phyloP scores from a whole-genome alignment of 352 stramenopile genomes.

The Phytopythium helicoides region DNA sequence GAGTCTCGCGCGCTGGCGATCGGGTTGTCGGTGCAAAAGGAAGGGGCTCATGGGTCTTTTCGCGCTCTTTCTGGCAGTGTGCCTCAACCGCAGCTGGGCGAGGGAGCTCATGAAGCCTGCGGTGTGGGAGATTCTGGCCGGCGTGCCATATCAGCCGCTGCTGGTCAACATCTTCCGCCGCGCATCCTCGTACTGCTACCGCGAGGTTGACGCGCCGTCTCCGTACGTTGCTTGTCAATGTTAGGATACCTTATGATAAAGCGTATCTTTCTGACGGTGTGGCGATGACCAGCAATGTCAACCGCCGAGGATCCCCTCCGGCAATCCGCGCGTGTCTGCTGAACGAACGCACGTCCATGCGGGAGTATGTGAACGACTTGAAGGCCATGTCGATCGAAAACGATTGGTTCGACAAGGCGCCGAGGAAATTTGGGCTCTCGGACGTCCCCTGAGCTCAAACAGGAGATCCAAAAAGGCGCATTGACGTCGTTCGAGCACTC shows the following conservation, averaged over 20 bases:
- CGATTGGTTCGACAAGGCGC: conserved; percentile 59
- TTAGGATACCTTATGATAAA: conserved; percentile 2
- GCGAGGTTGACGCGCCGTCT: conserved; percentile 82
- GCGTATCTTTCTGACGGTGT: conserved; percentile 4
- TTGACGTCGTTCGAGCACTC: conserved; percentile 60
- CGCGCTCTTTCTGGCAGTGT: conserved; percentile 32
- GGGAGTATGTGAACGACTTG: conserved; percentile 83
- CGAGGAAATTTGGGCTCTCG: conserved; percentile 32
- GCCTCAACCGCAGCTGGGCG: conserved; percentile 67
- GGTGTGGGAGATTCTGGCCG: conserved; percentile 80
- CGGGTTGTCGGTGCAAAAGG: neutral
- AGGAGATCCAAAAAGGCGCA: conserved; percentile 53
- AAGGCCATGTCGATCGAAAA: conserved; percentile 72
- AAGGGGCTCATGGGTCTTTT: conserved; percentile 6
- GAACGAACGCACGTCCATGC: conserved; percentile 83
- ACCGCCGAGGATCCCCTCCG: conserved; percentile 76
- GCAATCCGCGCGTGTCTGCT: conserved; percentile 81
- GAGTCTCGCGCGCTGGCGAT: conserved; percentile 6
- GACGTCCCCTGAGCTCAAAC: conserved; percentile 56
- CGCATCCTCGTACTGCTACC: conserved; percentile 83
- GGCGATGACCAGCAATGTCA: conserved; percentile 74
- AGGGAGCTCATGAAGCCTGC: conserved; percentile 79
- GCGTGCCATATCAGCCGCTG: conserved; percentile 74
- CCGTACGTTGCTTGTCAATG: conserved; percentile 46
- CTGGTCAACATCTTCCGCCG: conserved; percentile 82